Base-by-base conservation (phyloP, 2,329 filamentous ascomycete genomes). In the Verticillium longisporum region DNA sequence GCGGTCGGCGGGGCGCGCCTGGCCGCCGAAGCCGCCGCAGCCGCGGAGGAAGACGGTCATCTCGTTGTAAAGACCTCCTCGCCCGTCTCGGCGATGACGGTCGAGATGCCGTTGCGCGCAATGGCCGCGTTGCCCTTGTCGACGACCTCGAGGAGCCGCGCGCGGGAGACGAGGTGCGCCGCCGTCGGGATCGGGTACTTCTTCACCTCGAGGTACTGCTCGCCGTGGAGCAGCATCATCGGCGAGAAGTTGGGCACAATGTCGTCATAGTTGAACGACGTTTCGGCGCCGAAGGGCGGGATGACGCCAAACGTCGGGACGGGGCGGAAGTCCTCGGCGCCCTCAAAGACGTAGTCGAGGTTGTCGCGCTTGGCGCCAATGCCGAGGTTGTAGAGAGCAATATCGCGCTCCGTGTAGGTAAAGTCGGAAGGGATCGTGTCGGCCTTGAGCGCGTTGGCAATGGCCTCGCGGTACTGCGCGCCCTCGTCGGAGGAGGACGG, bases 181-280 rank as follows among this genome's bases (percentile, higher is more conserved):
- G 88, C 84, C 36, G 93, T 97, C 37, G 94, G 94, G 69, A 98
- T 90, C 50, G 95, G 95, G 80, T 88, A 96, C 76, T 94, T 92
- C 73, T 88, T 87, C 71, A 99, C 85, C 78, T 99, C 95, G 66
- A 99, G 91, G 79, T 93, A 99, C 77, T 99, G 95, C 82, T 99
- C 95, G 72, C 95, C 95, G 79, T 99, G 95, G 31, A 99, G 89
- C 58, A 99, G 87, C 92, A 97, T 97, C 92, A 97, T 97, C 64
- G 93, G 94, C 38, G 87, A 92, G 82, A 97, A 99, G 83, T 98
- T 96, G 74, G 93, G 92, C 33, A 98, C 89, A 64, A 99, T 84
- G 61, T 93, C 86, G 71, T 87, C 85, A 69, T 95, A 83, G 75
- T 82, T 87, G 80, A 90, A 98, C 33, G 94, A 91, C 63, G 87